Percentiles rank a stretch among this genome's conserved stretches.
Evolutionary conservation across 2,329 filamentous ascomycete species (phyloP).

Genomic region (Cryphonectria parasitica): DNA sequence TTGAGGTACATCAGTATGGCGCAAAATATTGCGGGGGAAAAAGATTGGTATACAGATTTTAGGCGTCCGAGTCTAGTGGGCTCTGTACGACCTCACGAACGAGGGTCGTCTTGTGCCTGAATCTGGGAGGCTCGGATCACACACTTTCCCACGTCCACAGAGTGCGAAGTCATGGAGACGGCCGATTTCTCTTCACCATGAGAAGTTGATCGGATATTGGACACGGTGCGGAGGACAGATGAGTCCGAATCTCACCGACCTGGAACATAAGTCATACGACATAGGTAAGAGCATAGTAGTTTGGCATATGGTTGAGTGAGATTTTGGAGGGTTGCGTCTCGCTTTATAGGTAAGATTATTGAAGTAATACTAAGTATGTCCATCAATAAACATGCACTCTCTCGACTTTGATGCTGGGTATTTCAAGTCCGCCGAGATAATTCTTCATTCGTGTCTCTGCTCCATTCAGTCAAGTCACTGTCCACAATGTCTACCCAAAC

Average conservation of each 20-base stretch:
- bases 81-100: no score
- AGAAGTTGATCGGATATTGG: neutral
- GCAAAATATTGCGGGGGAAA: neutral
- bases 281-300: neutral
- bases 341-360: neutral
- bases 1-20: neutral
- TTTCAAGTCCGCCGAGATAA: no score
- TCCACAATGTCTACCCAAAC: neutral
- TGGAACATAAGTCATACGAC: neutral
- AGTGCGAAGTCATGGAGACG: neutral
- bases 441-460: neutral
- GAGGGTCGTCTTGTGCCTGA: no score
- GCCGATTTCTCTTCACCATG: neutral
- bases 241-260: neutral
- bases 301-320: neutral
- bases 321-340: neutral
- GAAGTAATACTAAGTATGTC: neutral
- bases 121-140: no score
- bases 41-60: no score
- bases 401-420: neutral
- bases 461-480: neutral
- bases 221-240: neutral
- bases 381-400: neutral
- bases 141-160: no score
- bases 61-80: no score